Evolutionary conservation across 768 basidiomycete genomes (phyloP), one percentile per base, ranked within the genome.

Genomic region (Lentinula aciculospora): DNA sequence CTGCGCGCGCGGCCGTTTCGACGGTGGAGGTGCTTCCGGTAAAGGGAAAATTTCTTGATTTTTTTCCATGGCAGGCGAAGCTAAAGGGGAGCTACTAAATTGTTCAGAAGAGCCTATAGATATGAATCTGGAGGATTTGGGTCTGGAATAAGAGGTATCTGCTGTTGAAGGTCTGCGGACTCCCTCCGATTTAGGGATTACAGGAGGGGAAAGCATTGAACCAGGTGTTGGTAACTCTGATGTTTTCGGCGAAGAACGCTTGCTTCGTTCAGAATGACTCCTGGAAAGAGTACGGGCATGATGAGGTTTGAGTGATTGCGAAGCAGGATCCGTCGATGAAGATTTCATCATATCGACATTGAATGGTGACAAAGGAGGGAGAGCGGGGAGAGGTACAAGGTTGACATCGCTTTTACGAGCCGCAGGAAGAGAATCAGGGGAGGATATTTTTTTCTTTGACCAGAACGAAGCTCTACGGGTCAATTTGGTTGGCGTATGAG

Each of bases 381-480:
- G 60, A 15, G 69, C 62, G 25, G 75, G 76, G 32, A 79, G 71
- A 1, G 71, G 63, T 28, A 73, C 65, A 60, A 73, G 68, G 45
- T 37, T 47, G 17, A 37, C 37, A 31, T 57, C 45, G 19, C 46
- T 57, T 48, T 40, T 32, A 31, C 44, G 54, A 57, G 46, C 34
- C 5, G 46, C 29, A 13, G 36, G 40, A n/a, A 37, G 34, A 10
- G 44, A 13, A 3, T 62, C 47, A 19, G 60, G 60, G 7, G 68
- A 66, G 23, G 68, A 60, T 7, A 39, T 17, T 58, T 81, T 76
- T 69, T 76, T 84, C 58, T 81, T 79, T 9, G 72, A 74, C 86
- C 87, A 89, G 64, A 89, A 88, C 5, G 88, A 89, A 9, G 82
- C 64, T 66, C 82, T 83, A 51, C 85, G 81, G 10, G 77, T 69